Evolutionary conservation across 495 filamentous ascomycete species (phyloP).

Genomic region (Barbatosphaeria neglecta): DNA sequence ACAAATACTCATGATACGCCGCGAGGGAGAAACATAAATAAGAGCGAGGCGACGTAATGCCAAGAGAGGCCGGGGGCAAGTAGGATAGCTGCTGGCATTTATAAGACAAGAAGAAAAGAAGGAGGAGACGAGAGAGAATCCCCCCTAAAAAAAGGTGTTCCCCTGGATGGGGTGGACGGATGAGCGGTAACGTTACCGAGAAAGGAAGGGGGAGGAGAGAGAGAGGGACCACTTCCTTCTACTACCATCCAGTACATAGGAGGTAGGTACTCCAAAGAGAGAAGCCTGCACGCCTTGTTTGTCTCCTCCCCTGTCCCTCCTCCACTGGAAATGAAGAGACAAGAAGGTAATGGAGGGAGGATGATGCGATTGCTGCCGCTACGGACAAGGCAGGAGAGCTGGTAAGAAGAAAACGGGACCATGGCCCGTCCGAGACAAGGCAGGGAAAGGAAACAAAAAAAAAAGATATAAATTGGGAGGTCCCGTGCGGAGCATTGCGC

Average conservation of each 20-base stretch:
- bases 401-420: too few species aligned
- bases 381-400: too few species aligned
- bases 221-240: too few species aligned
- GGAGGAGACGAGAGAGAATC: background rate
- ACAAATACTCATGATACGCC: background rate
- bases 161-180: background rate
- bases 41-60: background rate
- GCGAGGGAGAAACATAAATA: background rate
- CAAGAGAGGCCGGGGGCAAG: too few species aligned
- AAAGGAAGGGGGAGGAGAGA: background rate
- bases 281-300: too few species aligned
- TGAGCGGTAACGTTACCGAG: conserved; percentile 1
- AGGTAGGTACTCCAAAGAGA: too few species aligned
- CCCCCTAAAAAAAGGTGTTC: background rate
- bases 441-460: background rate
- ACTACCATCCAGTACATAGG: background rate
- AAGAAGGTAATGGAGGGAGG: too few species aligned
- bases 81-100: too few species aligned
- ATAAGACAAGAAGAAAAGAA: background rate
- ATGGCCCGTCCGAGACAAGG: too few species aligned
- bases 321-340: too few species aligned
- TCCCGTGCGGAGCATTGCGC: background rate
- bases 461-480: background rate
- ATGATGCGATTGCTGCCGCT: too few species aligned
- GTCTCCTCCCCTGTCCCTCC: too few species aligned